These are phyloP conservation scores for Cystofilobasidium bisporidii DNA, from an alignment of 768 basidiomycete species.

Conservation along the genomic window DNA sequence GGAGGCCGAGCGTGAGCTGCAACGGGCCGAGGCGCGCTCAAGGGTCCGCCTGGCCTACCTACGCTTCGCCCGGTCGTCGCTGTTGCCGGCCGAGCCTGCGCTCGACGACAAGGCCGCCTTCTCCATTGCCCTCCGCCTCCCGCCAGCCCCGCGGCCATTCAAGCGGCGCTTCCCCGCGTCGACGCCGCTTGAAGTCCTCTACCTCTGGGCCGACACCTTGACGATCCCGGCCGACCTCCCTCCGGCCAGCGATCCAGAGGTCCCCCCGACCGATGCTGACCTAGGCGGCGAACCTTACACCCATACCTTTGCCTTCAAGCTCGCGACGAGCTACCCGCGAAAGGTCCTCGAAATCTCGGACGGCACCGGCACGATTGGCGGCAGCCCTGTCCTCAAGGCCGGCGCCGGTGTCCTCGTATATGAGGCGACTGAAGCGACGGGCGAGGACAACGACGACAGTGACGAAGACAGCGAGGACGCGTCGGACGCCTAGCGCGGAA, in stretches of 20 bases:
- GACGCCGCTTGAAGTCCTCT: constrained; percentile 12
- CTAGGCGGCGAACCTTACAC: background rate
- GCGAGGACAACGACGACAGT: background rate
- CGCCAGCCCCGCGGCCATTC: constrained; percentile 9
- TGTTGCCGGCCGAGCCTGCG: background rate
- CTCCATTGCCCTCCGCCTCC: constrained; percentile 13
- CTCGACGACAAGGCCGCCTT: background rate
- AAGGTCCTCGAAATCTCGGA: constrained; percentile 4
- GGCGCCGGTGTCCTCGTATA: constrained; percentile 23
- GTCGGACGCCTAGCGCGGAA: background rate
- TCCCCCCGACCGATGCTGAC: background rate
- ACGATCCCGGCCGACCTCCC: constrained; percentile 8
- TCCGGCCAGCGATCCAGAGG: background rate
- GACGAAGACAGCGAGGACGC: constrained; percentile 2
- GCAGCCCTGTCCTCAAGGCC: constrained; percentile 13
- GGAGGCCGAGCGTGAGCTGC: constrained; percentile 3
- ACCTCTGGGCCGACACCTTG: constrained; percentile 28
- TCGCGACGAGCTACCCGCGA: constrained; percentile 26
- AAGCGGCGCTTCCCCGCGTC: constrained; percentile 4
- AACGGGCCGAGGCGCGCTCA: background rate
- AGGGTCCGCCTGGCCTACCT: constrained; percentile 10
- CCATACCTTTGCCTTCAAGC: constrained; percentile 13
- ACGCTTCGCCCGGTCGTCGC: constrained; percentile 6
- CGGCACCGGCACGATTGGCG: constrained; percentile 18
- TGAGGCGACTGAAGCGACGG: constrained; percentile 2